phyloP scores from a whole-genome alignment of 106 monocot species.

The Dendrobium catenatum region DNA sequence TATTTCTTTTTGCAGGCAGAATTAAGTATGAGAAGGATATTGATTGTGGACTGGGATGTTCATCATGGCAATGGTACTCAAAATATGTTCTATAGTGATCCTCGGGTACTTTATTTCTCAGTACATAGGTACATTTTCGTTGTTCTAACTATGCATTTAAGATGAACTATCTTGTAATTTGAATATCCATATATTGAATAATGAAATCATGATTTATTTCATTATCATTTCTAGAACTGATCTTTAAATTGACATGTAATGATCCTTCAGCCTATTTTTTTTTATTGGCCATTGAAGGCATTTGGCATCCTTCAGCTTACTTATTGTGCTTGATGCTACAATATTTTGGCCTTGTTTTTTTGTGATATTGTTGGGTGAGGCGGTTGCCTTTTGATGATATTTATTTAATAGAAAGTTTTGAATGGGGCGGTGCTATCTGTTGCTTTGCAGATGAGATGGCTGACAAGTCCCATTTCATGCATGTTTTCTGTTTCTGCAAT shows the following conservation, averaged over 20 bases:
- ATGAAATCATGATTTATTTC: neutral
- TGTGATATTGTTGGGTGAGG: neutral
- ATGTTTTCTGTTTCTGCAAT: too few species aligned
- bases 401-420: too few species aligned
- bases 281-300: too few species aligned
- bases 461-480: too few species aligned
- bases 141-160: neutral
- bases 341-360: neutral
- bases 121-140: conserved; percentile 64
- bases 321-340: neutral
- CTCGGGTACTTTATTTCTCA: conserved; percentile 91
- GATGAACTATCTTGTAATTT: neutral
- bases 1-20: conserved; percentile 58
- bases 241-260: neutral
- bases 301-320: neutral
- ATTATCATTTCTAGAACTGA: neutral
- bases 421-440: too few species aligned
- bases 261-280: neutral
- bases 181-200: neutral
- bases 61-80: conserved; percentile 99
- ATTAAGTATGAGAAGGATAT: conserved; percentile 76
- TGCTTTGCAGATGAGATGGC: too few species aligned
- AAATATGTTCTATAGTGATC: conserved; percentile 79
- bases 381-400: neutral
- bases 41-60: conserved; percentile 99